These are phyloP conservation scores for Parmelia sp. DNA, from an alignment of 495 filamentous ascomycete genomes.

Conservation along the genomic window DNA sequence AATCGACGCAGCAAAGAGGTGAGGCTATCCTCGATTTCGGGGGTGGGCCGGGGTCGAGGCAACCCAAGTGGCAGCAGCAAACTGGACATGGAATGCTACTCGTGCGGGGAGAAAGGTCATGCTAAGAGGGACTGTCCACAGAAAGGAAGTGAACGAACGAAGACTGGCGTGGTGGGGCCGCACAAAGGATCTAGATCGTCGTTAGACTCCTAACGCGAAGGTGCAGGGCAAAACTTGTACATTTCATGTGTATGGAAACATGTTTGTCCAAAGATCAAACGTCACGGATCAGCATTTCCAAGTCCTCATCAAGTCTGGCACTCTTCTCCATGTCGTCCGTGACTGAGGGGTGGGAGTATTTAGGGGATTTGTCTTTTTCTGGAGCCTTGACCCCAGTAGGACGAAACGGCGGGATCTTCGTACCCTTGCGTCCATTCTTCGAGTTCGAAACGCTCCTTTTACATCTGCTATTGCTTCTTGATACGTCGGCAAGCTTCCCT, in stretches of 20 bases:
- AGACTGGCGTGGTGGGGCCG: slow-evolving; percentile 1
- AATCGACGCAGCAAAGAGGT: slow-evolving; percentile 21
- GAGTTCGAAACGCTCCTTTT: neutral
- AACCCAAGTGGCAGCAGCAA: slow-evolving; percentile 13
- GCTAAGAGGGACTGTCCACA: slow-evolving; percentile 21
- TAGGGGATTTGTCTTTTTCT: neutral
- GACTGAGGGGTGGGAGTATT: neutral
- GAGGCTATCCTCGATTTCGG: slow-evolving; percentile 25
- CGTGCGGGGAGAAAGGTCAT: slow-evolving; percentile 24
- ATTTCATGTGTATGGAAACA: neutral
- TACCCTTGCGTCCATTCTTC: neutral
- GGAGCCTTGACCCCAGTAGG: neutral
- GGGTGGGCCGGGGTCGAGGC: slow-evolving; percentile 6
- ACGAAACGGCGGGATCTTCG: neutral
- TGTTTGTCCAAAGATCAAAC: neutral
- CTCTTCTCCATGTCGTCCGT: neutral
- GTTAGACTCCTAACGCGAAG: slow-evolving; percentile 12
- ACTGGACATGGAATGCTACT: slow-evolving; percentile 21
- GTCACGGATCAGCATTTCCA: neutral
- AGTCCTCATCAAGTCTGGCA: neutral
- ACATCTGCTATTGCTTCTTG: neutral
- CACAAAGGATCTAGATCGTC: slow-evolving; percentile 5
- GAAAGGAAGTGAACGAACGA: slow-evolving; percentile 7
- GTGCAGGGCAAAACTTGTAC: neutral
- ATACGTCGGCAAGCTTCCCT: neutral